Conservation (phyloP, 2,329 filamentous ascomycete species). For the Ophiostoma sp. region DNA sequence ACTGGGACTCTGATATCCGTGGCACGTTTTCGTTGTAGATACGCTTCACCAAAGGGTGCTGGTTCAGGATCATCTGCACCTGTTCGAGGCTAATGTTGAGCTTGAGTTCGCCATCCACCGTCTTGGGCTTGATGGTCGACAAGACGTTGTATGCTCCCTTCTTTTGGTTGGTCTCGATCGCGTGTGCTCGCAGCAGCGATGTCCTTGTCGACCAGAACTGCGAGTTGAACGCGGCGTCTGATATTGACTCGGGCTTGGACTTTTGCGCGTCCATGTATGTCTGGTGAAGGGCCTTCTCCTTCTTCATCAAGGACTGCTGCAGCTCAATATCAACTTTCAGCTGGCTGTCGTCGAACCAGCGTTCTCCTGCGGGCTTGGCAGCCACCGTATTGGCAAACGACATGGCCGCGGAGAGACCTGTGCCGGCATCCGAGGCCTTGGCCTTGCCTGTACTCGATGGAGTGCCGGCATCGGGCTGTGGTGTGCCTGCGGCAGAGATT, state of each 20-base stretch:
- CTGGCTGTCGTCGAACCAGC: conserved; percentile 78
- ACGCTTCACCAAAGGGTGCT: conserved; percentile 85
- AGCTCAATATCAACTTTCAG: conserved; percentile 77
- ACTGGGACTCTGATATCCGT: conserved; percentile 73
- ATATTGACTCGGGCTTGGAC: conserved; percentile 82
- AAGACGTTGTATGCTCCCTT: conserved; percentile 92
- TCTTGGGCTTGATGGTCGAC: conserved; percentile 79
- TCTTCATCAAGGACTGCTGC: conserved; percentile 84
- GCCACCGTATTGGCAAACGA: conserved; percentile 71
- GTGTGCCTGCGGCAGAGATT: conserved; percentile 37
- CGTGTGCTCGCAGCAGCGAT: conserved; percentile 83
- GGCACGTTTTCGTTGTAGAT: conserved; percentile 94
- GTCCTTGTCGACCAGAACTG: conserved; percentile 95
- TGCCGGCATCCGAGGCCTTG: conserved; percentile 32
- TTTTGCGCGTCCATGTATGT: conserved; percentile 84
- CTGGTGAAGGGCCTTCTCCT: conserved; percentile 71
- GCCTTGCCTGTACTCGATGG: conserved; percentile 30
- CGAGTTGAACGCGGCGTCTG: conserved; percentile 75
- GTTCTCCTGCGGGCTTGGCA: conserved; percentile 55
- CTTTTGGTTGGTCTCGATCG: conserved; percentile 82
- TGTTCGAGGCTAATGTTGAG: conserved; percentile 84
- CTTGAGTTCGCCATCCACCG: conserved; percentile 71
- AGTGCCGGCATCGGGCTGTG: conserved; percentile 25
- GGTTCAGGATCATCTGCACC: conserved; percentile 86
- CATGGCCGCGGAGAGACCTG: conserved; percentile 66